Conservation (phyloP, 176 grass and related monocot species). For the Aegilops bicornis region DNA sequence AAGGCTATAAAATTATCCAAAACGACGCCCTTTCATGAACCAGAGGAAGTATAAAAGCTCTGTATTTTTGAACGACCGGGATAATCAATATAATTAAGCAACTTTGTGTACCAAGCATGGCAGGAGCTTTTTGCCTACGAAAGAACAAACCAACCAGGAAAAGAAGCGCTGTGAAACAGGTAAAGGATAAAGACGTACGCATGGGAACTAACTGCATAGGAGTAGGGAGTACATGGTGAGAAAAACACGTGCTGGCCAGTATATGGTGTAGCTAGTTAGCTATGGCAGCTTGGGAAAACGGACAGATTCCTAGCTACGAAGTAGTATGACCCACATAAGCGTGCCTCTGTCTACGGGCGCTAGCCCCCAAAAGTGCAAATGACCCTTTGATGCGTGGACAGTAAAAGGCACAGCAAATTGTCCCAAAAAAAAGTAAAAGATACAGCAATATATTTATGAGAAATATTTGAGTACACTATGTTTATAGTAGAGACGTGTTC, state of each 20-base stretch:
- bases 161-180: slow-evolving; percentile 8
- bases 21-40: neutral
- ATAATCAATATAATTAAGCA: neutral
- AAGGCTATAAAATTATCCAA: too few relatives aligned
- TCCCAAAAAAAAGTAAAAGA: slow-evolving; percentile 2
- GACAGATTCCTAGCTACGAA: slow-evolving; percentile 34
- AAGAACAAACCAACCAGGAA: neutral
- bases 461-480: neutral
- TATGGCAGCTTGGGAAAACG: neutral
- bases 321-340: slow-evolving; percentile 21
- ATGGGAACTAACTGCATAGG: neutral
- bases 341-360: slow-evolving; percentile 6
- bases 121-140: neutral
- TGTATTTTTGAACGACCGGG: neutral
- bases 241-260: slow-evolving; percentile 1
- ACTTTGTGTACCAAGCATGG: neutral
- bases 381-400: slow-evolving; percentile 23
- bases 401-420: slow-evolving; percentile 24
- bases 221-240: neutral
- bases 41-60: neutral
- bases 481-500: neutral
- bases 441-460: slow-evolving; percentile 26
- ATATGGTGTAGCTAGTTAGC: neutral
- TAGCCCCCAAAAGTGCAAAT: slow-evolving; percentile 33
- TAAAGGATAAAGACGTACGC: neutral